These are phyloP conservation scores for Crotalaria pallida DNA, from an alignment of 306 rosid species.

Conservation along the genomic window DNA sequence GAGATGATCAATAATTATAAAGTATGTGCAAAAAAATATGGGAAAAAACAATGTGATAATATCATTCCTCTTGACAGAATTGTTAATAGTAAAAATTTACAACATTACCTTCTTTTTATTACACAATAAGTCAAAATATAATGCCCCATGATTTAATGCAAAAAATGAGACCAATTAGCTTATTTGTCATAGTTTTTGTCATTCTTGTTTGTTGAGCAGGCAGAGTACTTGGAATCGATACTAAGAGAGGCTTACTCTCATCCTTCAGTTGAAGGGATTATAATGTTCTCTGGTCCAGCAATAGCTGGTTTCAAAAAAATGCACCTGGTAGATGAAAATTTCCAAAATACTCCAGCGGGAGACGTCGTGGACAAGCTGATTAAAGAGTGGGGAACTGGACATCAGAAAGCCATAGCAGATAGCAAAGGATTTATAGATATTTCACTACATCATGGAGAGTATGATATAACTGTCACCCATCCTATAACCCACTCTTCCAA, in stretches of 20 bases:
- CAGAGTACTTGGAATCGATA: conserved; percentile 55
- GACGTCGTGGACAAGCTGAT: conserved; percentile 73
- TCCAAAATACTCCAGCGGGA: conserved; percentile 57
- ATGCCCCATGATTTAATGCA: neutral
- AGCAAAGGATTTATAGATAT: conserved; percentile 40
- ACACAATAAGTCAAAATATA: neutral
- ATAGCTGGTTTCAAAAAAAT: conserved; percentile 51
- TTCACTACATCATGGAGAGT: conserved; percentile 72
- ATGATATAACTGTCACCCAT: conserved; percentile 50
- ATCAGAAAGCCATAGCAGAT: conserved; percentile 37
- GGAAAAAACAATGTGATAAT: too few relatives aligned
- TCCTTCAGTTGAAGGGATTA: conserved; percentile 71
- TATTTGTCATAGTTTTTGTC: neutral
- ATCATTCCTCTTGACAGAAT: neutral
- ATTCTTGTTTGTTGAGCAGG: conserved; percentile 34
- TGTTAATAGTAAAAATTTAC: neutral
- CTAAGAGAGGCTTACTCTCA: conserved; percentile 66
- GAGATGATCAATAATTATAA: too few relatives aligned
- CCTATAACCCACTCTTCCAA: conserved; percentile 34
- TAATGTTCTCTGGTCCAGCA: conserved; percentile 67
- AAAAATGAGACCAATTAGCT: neutral
- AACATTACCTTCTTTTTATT: neutral
- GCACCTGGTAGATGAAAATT: conserved; percentile 45
- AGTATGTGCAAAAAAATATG: too few relatives aligned
- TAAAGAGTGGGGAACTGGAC: conserved; percentile 49